These are phyloP conservation scores for Coccinonectria pachysandricola DNA, from an alignment of 2,329 filamentous ascomycete genomes.

Conservation along the genomic window DNA sequence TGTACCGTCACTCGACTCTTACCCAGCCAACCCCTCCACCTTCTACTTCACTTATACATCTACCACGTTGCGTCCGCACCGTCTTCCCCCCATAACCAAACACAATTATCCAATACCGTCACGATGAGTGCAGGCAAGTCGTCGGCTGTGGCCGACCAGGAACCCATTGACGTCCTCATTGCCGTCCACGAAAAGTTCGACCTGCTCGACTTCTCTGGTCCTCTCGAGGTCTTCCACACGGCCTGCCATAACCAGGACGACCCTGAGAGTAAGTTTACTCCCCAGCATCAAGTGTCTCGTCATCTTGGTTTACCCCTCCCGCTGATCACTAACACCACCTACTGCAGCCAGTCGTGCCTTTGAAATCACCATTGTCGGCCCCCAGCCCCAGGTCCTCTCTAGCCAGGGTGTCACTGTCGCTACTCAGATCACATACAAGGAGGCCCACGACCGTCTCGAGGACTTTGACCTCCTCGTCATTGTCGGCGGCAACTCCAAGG, in stretches of 20 bases:
- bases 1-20: too few relatives aligned
- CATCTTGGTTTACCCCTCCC: conserved; percentile 11
- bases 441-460: conserved; percentile 61
- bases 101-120: conserved; percentile 21
- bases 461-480: conserved; percentile 75
- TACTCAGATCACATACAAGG: conserved; percentile 68
- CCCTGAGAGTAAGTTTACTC: conserved; percentile 32
- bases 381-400: conserved; percentile 45
- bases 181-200: conserved; percentile 51
- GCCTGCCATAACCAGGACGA: conserved; percentile 45
- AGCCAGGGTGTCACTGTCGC: conserved; percentile 58
- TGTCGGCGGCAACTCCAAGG: conserved; percentile 58
- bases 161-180: conserved; percentile 51
- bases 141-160: conserved; percentile 45
- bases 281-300: conserved; percentile 3
- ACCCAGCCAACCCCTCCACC: conserved; percentile 7
- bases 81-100: conserved; percentile 15
- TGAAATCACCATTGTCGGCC: conserved; percentile 44
- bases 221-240: conserved; percentile 39
- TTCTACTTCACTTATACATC: too few relatives aligned
- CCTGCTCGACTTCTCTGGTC: conserved; percentile 47
- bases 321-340: conserved; percentile 12
- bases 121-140: conserved; percentile 49
- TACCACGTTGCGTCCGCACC: conserved; percentile 10
- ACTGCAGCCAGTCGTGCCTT: conserved; percentile 45